Evolutionary conservation across 1,139 yeast species (phyloP).

Genomic region (Yamadazyma dendronema): DNA sequence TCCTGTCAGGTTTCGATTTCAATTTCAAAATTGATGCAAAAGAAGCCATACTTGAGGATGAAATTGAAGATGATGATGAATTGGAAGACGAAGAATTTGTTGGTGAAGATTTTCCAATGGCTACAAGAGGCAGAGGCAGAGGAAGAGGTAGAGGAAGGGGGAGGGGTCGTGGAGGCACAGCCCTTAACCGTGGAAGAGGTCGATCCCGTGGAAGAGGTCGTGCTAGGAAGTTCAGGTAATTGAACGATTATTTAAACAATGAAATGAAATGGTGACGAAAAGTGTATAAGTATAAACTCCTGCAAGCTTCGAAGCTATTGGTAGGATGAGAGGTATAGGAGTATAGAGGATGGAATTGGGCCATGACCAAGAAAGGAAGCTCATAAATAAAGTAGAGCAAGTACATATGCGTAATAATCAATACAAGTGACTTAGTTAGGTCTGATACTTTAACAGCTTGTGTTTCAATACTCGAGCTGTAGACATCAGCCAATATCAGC

Average conservation of each 20-base stretch:
- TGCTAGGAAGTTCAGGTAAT: conserved; percentile 7
- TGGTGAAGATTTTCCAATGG: conserved; percentile 8
- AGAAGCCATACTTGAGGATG: conserved; percentile 8
- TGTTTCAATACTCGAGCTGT: no score
- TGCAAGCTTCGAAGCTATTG: no score
- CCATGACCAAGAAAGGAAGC: no score
- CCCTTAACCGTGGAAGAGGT: conserved; percentile 8
- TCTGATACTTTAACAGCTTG: no score
- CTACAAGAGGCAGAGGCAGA: conserved; percentile 15
- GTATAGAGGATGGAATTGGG: no score
- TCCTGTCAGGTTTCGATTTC: conserved; percentile 36
- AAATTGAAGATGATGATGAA: conserved; percentile 15
- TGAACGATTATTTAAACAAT: no score
- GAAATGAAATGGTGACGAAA: not conserved
- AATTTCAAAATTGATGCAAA: conserved; percentile 20
- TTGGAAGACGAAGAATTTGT: conserved; percentile 12
- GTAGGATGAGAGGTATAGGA: no score
- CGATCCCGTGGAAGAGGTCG: conserved; percentile 6
- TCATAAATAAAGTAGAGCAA: no score
- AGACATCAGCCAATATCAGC: no score
- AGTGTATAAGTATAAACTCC: not conserved
- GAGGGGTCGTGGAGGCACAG: conserved; percentile 13
- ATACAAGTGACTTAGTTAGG: no score
- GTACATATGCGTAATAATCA: no score
- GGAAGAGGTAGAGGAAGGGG: conserved; percentile 20